Evolutionary conservation across 805 yeast genomes (phyloP).

Genomic region (Yarrowia bubula): DNA sequence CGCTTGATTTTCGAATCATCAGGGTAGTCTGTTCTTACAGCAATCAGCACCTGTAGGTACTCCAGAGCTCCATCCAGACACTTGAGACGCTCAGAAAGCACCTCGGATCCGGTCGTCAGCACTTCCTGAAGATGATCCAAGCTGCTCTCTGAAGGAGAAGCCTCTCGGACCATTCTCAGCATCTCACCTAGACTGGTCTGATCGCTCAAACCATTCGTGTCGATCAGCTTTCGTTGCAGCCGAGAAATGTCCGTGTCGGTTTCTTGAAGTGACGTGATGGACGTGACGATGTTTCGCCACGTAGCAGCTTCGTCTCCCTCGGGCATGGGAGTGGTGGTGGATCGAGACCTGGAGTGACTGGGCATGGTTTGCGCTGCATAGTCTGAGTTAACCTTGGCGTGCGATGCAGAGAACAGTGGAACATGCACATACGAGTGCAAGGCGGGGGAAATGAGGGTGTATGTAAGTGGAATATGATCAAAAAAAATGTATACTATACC

Average conservation of each 20-base stretch:
- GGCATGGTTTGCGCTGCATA: slow-evolving; percentile 24
- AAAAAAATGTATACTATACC: too few species aligned
- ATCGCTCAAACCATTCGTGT: slow-evolving; percentile 8
- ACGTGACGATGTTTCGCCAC: slow-evolving; percentile 17
- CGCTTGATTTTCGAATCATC: slow-evolving; percentile 14
- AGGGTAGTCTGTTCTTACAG: slow-evolving; percentile 13
- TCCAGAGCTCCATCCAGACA: slow-evolving; percentile 14
- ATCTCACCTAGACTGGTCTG: slow-evolving; percentile 11
- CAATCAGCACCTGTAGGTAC: slow-evolving; percentile 20
- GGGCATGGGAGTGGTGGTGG: slow-evolving; percentile 24
- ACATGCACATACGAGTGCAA: too few species aligned
- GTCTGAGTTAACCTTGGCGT: background rate
- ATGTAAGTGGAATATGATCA: too few species aligned
- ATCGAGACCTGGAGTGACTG: slow-evolving; percentile 26
- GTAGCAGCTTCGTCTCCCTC: slow-evolving; percentile 26
- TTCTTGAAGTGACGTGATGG: slow-evolving; percentile 14
- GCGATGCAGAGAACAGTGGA: too few species aligned
- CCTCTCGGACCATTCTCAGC: slow-evolving; percentile 11
- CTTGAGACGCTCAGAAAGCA: slow-evolving; percentile 23
- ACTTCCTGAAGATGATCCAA: slow-evolving; percentile 6
- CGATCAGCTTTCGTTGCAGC: slow-evolving; percentile 12
- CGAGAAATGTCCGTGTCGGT: slow-evolving; percentile 20
- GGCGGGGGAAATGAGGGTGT: too few species aligned
- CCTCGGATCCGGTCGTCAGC: slow-evolving; percentile 13
- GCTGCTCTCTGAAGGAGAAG: slow-evolving; percentile 6